Base-by-base conservation (phyloP, 768 basidiomycete genomes). In the Hygrocybe coccinea region DNA sequence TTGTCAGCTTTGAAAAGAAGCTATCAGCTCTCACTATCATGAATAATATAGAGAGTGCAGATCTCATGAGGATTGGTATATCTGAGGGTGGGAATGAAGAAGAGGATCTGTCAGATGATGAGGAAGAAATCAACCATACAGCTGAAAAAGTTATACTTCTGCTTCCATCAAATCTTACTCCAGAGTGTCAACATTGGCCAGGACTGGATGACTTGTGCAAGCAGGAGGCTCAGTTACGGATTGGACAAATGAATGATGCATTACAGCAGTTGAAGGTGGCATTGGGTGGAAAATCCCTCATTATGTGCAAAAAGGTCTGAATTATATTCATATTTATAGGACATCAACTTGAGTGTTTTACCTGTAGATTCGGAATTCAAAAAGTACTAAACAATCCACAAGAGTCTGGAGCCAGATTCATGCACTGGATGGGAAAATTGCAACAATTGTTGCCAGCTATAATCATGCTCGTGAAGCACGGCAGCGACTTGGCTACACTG, bases 111-210 rank as follows among this genome's bases (percentile, higher is more conserved):
- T 41, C 25, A n/a, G 29, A 17, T 44, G 21, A 54, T 44, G 45
- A 34, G 8, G 41, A 43, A 33, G 52, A 54, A 54, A 19, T 25
- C 46, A 17, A 21, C 17, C 17, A 48, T 19, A 47, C 55, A 24
- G 55, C 50, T 29, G 10, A 56, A 15, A 47, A 22, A 44, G 17
- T 24, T 21, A 11, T 55, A 17, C 25, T 25, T 2, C 24, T 59
- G 21, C 61, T 55, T 47, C 50, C 49, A 3, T 45, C 62, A 34
- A 49, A 56, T 21, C 52, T 22, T 7, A 57, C 10, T 25, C 49
- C 22, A 21, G 62, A 19, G 43, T 29, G 34, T 51, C 57, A 2
- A 48, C 33, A 0, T 33, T 52, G 12, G 59, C 62, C 62, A 56
- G 52, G 7, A 22, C 53, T n/a, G n/a, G n/a, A n/a, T n/a, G n/a